These are phyloP conservation scores for Pyrus hybrid DNA, from an alignment of 331 rosid genomes.

Conservation along the genomic window DNA sequence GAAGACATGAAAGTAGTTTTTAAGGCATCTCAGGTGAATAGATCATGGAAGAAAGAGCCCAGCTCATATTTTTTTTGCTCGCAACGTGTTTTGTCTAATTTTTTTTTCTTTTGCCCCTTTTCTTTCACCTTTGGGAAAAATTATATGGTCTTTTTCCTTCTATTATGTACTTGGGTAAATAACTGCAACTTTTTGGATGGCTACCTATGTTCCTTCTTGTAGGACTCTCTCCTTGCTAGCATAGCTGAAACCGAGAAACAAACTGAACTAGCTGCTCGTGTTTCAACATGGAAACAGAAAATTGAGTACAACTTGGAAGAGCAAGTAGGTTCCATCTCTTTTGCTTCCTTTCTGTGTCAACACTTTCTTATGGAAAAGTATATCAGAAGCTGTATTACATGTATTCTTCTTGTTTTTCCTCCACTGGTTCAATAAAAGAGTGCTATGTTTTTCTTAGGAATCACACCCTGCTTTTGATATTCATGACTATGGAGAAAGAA, in stretches of 20 bases:
- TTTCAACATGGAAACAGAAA: slow-evolving; percentile 85
- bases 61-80: background rate
- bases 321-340: slow-evolving; percentile 53
- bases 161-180: background rate
- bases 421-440: slow-evolving; percentile 15
- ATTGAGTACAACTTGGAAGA: slow-evolving; percentile 82
- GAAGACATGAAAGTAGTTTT: background rate
- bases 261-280: slow-evolving; percentile 76
- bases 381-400: background rate
- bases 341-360: slow-evolving; percentile 2
- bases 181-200: background rate
- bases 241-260: slow-evolving; percentile 85
- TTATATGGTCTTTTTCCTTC: too few relatives aligned
- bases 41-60: background rate
- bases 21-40: background rate
- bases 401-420: background rate
- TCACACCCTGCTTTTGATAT: slow-evolving; percentile 75
- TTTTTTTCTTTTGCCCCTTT: background rate
- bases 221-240: slow-evolving; percentile 91
- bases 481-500: slow-evolving; percentile 60
- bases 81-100: background rate
- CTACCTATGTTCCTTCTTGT: slow-evolving; percentile 5
- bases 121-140: background rate
- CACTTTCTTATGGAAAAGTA: background rate
- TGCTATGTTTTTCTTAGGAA: slow-evolving; percentile 40